Conservation (phyloP, 257 asterid genomes). For the Solanum rostratum region DNA sequence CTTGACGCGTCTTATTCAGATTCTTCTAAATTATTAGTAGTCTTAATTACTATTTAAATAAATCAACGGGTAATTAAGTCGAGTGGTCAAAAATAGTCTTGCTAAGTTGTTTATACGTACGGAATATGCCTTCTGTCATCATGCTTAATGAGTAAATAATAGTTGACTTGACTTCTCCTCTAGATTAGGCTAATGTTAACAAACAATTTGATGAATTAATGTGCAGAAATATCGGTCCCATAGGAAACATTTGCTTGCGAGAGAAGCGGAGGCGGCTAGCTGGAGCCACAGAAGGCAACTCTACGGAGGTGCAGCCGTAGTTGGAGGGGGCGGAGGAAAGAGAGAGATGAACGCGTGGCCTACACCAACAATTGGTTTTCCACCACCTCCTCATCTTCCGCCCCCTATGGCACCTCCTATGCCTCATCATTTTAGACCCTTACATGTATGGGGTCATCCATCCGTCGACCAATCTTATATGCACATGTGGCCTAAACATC, state of each 20-base stretch:
- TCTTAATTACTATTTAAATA: neutral
- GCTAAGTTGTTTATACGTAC: neutral
- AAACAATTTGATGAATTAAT: neutral
- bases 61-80: no score
- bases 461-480: constrained; percentile 60
- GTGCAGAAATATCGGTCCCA: constrained; percentile 86
- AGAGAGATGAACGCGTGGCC: constrained; percentile 43
- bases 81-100: neutral
- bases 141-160: no score
- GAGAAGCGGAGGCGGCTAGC: constrained; percentile 77
- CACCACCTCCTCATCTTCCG: constrained; percentile 26
- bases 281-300: constrained; percentile 66
- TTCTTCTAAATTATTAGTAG: fast-evolving
- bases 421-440: constrained; percentile 65
- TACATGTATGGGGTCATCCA: constrained; percentile 98
- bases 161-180: neutral
- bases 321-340: constrained; percentile 26
- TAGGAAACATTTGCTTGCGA: constrained; percentile 58
- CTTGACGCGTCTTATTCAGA: neutral
- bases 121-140: no score
- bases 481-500: constrained; percentile 80
- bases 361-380: constrained; percentile 63
- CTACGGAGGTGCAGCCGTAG: constrained; percentile 17
- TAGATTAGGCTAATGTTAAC: neutral
- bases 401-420: constrained; percentile 24